These are phyloP conservation scores for Pichia nakasei DNA, from an alignment of 805 yeast genomes.

Conservation along the genomic window DNA sequence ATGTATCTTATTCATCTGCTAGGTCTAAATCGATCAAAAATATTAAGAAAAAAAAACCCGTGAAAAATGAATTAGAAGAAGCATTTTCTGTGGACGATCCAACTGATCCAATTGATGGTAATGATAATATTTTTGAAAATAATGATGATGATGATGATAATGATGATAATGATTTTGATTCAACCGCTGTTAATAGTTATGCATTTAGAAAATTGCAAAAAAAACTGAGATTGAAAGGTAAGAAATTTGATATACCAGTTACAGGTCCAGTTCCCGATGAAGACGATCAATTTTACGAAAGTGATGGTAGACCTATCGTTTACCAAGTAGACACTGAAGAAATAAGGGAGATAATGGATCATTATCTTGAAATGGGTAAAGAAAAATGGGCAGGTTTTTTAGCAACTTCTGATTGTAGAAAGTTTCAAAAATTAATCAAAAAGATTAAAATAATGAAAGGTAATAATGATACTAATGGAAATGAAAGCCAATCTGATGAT, in stretches of 20 bases:
- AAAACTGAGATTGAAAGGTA: background rate
- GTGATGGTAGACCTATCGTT: slow-evolving; percentile 14
- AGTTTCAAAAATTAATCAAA: slow-evolving; percentile 19
- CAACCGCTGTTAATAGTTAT: background rate
- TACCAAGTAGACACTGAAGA: slow-evolving; percentile 21
- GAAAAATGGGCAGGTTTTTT: slow-evolving; percentile 22
- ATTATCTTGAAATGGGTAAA: slow-evolving; percentile 18
- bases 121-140: background rate
- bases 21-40: background rate
- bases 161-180: slow-evolving; percentile 5
- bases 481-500: background rate
- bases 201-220: slow-evolving; percentile 2
- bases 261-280: slow-evolving; percentile 17
- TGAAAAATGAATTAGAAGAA: background rate
- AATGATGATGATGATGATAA: slow-evolving; percentile 5
- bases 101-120: background rate
- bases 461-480: slow-evolving; percentile 1
- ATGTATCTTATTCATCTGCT: background rate
- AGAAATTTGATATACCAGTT: slow-evolving; percentile 17
- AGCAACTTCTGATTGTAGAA: slow-evolving; percentile 20
- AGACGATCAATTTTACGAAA: slow-evolving; percentile 16
- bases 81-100: background rate
- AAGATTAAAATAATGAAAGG: slow-evolving; percentile 9
- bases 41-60: background rate
- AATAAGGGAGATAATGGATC: slow-evolving; percentile 14